Base-by-base conservation (phyloP, 768 basidiomycete genomes). In the Rhodotorula taiwanensis region DNA sequence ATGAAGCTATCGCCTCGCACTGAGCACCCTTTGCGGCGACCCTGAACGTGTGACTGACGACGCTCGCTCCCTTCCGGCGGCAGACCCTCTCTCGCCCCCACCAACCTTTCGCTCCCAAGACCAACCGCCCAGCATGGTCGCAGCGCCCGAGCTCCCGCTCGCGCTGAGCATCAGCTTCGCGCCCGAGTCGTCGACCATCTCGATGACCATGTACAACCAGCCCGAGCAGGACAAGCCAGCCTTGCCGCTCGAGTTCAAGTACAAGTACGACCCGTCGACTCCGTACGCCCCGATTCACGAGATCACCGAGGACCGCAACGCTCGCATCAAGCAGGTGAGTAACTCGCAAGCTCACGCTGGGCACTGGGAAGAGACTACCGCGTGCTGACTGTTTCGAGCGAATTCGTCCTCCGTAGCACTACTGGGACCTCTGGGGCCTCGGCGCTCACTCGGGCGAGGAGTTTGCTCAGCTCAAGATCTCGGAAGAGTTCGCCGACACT, bases 351-450 rank as follows among this genome's bases (percentile, higher is more conserved):
- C 23, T 13, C 13, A 33, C 59, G 15, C 28, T 30, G 27, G n/a
- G 45, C 25, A 8, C 25, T 41, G 11, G 39, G 39, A 41, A 47
- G 25, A 10, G 7, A 18, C n/a, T n/a, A n/a, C n/a, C 28, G 18
- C 47, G 3, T 18, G 47, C 59, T 60, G 44, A 60, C n/a, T 34
- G 30, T 30, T 16, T 15, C 31, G 36, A 39, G 10, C n/a, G n/a
- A n/a, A n/a, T n/a, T n/a, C n/a, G 9, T 18, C 33, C 28, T 20
- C 31, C 54, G 20, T 58, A 87, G 71, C 98, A 98, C 75, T 99
- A 99, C 80, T 99, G 95, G 95, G 86, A 86, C 75, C 78, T 98
- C 39, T 98, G 95, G 95, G 94, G 91, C 75, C 92, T 95, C 42
- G 90, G 91, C 73, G 79, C 88, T 64, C 27, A 41, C 20, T 42